phyloP scores from a whole-genome alignment of 192 early-diverging fungal genomes.

The Rhizoclosmatium globosum region DNA sequence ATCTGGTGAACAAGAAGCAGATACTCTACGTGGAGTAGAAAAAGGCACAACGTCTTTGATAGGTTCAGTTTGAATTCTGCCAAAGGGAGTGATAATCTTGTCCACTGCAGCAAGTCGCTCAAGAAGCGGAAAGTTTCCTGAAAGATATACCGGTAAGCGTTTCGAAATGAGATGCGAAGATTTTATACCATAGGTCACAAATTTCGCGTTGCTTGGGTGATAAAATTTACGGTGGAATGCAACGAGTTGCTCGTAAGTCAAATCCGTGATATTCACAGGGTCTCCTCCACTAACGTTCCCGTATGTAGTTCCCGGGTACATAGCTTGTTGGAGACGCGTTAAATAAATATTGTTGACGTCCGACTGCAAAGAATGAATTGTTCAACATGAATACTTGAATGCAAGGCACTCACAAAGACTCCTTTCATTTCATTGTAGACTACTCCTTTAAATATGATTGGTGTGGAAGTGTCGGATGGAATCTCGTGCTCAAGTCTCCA shows the following conservation, averaged over 20 bases:
- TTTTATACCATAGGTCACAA: conserved; percentile 84
- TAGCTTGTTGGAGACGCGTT: conserved; percentile 75
- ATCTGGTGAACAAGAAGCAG: conserved; percentile 70
- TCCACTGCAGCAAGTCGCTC: conserved; percentile 78
- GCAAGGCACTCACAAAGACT: conserved; percentile 44
- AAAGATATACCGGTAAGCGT: neutral
- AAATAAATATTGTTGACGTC: conserved; percentile 84
- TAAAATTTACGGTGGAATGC: conserved; percentile 87
- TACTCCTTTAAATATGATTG: conserved; percentile 90
- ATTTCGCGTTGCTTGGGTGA: conserved; percentile 91
- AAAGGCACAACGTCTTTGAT: conserved; percentile 48
- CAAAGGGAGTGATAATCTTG: conserved; percentile 65
- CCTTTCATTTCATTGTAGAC: conserved; percentile 99
- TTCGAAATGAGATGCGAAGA: neutral
- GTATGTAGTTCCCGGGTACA: conserved; percentile 89
- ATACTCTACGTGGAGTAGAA: conserved; percentile 54
- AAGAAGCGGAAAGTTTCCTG: conserved; percentile 74
- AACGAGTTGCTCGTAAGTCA: conserved; percentile 84
- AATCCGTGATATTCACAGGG: conserved; percentile 83
- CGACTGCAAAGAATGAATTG: conserved; percentile 57
- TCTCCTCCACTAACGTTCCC: conserved; percentile 88
- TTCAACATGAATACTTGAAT: neutral
- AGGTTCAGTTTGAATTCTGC: conserved; percentile 49
- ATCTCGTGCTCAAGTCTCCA: conserved; percentile 90
- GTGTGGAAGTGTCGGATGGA: conserved; percentile 64